Percentiles rank a stretch among this genome's conserved stretches.
Evolutionary conservation across 768 basidiomycete species (phyloP).

Genomic region (Macrolepiota dolichaula): DNA sequence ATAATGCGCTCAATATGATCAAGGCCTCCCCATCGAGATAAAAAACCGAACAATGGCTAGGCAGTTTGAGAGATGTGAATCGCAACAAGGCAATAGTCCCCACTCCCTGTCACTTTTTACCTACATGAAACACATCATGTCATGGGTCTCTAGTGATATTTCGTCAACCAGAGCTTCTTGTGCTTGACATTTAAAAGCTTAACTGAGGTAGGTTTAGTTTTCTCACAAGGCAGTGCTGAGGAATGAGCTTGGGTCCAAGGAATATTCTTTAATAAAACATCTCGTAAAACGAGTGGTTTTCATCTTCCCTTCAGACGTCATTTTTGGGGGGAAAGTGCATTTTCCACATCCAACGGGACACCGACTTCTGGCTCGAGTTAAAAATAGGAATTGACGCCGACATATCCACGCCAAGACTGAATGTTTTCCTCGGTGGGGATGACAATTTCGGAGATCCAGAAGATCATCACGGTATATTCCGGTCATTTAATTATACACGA

Average conservation of each 20-base stretch:
- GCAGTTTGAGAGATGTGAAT: not conserved
- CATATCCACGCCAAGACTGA: conserved; percentile 7
- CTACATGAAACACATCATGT: not conserved
- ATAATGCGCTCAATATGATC: too few species aligned
- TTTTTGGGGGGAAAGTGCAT: not conserved
- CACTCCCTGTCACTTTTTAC: not conserved
- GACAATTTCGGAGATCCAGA: conserved; percentile 9
- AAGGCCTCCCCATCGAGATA: too few species aligned
- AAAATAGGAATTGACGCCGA: not conserved
- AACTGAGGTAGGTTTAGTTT: conserved; percentile 1
- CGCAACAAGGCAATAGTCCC: not conserved
- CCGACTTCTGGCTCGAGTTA: not conserved
- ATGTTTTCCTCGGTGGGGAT: conserved; percentile 12
- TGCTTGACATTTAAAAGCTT: not conserved
- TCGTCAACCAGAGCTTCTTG: not conserved
- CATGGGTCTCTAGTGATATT: not conserved
- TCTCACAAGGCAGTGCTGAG: conserved; percentile 5
- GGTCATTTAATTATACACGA: not conserved
- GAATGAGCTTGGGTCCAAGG: not conserved
- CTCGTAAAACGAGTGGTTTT: not conserved
- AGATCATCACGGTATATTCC: conserved; percentile 7
- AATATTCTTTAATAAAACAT: not conserved
- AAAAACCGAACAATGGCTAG: too few species aligned
- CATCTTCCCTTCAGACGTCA: not conserved
- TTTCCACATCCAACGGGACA: not conserved